Percentiles rank a stretch among this genome's conserved stretches.
phyloP scores from a whole-genome alignment of 139 green algal species.

The Parachlorella kessleri region DNA sequence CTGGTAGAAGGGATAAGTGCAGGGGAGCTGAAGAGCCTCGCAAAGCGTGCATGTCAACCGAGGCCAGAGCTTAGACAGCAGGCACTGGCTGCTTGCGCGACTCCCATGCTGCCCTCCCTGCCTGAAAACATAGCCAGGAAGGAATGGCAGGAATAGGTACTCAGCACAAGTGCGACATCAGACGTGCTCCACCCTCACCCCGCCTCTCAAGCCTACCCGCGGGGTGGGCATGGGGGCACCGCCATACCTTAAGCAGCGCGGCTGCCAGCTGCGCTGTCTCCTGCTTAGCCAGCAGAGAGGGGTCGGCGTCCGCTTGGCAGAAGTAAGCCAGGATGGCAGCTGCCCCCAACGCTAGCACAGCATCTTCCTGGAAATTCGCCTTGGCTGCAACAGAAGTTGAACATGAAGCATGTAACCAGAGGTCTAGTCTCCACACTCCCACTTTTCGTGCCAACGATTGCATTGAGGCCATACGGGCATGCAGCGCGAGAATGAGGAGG shows the following conservation, averaged over 20 bases:
- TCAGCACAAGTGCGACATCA: not conserved
- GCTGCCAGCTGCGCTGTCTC: constrained; percentile 6
- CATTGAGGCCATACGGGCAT: no score
- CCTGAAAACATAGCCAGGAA: not conserved
- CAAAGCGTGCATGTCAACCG: no score
- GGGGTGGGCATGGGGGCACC: no score
- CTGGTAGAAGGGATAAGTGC: not conserved
- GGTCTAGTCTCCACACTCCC: no score
- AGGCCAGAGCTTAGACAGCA: not conserved
- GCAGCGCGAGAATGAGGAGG: no score
- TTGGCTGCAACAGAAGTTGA: constrained; percentile 9
- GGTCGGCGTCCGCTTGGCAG: constrained; percentile 26
- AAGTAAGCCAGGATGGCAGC: constrained; percentile 36
- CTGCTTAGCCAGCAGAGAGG: constrained; percentile 13
- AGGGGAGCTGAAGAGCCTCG: not conserved
- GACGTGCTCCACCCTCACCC: not conserved
- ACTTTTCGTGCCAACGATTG: no score
- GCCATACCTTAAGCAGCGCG: constrained; percentile 15
- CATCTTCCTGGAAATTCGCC: constrained; percentile 8
- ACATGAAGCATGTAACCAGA: no score
- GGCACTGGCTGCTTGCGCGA: not conserved
- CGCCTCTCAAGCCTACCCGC: no score
- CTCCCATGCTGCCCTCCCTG: not conserved
- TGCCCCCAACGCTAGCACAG: constrained; percentile 32
- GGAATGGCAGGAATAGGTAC: not conserved